A percentile compares a stretch with the other conserved stretches of the same genome.
Conservation (phyloP, 176 grass and related monocot genomes). For the Metroxylon sagu region DNA sequence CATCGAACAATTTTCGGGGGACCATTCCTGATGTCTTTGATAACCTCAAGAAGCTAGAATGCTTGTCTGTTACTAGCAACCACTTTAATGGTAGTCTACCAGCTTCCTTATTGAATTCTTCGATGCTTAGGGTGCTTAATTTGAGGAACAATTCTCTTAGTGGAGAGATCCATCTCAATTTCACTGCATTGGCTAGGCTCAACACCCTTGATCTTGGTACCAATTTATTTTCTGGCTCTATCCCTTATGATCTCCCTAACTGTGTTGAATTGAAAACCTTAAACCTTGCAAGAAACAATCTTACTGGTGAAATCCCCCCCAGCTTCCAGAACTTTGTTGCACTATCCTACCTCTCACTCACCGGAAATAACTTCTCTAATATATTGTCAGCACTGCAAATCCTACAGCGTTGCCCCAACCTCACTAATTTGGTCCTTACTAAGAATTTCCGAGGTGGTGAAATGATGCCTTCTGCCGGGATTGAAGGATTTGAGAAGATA, state of each 20-base stretch:
- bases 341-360: constrained; percentile 55
- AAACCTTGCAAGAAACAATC: constrained; percentile 74
- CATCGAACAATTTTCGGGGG: constrained; percentile 49
- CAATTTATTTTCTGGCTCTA: constrained; percentile 48
- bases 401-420: constrained; percentile 62
- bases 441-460: constrained; percentile 63
- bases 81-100: constrained; percentile 47
- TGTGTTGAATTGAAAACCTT: constrained; percentile 55
- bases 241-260: constrained; percentile 30
- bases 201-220: constrained; percentile 63
- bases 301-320: constrained; percentile 50
- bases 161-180: constrained; percentile 43
- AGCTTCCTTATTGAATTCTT: constrained; percentile 42
- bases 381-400: constrained; percentile 51
- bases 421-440: constrained; percentile 69
- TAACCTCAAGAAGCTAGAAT: constrained; percentile 42
- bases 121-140: constrained; percentile 43
- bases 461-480: constrained; percentile 45
- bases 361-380: constrained; percentile 64
- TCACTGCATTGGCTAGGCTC: constrained; percentile 28
- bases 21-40: constrained; percentile 68
- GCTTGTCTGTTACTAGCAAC: constrained; percentile 42
- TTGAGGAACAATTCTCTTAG: constrained; percentile 63
- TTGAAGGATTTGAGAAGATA: constrained; percentile 63
- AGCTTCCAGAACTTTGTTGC: constrained; percentile 58